Conservation (phyloP, 345 rosid genomes). For the Moricandia moricandioides region DNA sequence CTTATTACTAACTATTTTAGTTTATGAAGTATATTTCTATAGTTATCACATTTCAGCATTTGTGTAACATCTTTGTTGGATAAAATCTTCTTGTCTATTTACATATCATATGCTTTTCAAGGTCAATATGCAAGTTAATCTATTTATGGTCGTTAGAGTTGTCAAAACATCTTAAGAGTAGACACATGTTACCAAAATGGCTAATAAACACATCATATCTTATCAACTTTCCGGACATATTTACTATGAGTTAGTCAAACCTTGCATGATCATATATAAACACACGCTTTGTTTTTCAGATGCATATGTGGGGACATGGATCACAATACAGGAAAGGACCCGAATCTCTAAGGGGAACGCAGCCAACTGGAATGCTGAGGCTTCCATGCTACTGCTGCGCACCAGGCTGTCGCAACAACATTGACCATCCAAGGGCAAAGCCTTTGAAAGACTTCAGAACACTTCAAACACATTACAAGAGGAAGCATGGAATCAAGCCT, state of each 20-base stretch:
- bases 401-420: slow-evolving; percentile 68
- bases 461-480: slow-evolving; percentile 83
- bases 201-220: neutral
- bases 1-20: neutral
- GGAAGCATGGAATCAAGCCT: slow-evolving; percentile 71
- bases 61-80: neutral
- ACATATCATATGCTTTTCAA: slow-evolving; percentile 5
- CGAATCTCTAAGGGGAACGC: slow-evolving; percentile 67
- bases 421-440: slow-evolving; percentile 72
- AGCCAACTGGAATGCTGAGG: slow-evolving; percentile 72
- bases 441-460: slow-evolving; percentile 82
- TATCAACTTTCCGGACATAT: slow-evolving; percentile 1
- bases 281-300: slow-evolving; percentile 44
- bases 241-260: neutral
- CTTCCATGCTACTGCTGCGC: slow-evolving; percentile 76
- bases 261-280: slow-evolving; percentile 14
- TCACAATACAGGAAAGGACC: slow-evolving; percentile 89
- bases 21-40: neutral
- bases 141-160: slow-evolving; percentile 16
- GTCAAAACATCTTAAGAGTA: slow-evolving; percentile 7
- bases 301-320: slow-evolving; percentile 98
- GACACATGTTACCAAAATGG: neutral
- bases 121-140: neutral
- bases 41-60: neutral
- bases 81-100: neutral